These are phyloP conservation scores for Penicillium sp. DNA, from an alignment of 2,329 filamentous ascomycete species.

Conservation along the genomic window DNA sequence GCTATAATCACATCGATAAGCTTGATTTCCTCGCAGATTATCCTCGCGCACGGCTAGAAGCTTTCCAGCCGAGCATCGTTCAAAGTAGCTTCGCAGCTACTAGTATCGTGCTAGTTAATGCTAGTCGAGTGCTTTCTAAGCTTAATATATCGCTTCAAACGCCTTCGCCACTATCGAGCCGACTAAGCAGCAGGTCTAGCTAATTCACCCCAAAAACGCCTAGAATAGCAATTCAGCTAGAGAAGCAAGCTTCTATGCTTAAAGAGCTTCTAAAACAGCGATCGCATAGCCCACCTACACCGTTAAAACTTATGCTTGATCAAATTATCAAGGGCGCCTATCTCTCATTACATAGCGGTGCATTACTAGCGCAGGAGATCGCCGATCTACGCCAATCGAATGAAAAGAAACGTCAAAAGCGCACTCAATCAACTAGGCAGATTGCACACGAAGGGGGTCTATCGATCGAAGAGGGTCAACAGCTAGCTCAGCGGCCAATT, in stretches of 20 bases:
- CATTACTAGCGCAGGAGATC: conserved; percentile 2
- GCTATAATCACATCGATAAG: conserved; percentile 7
- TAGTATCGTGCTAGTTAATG: not conserved
- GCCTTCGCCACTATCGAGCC: not conserved
- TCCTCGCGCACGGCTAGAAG: not conserved
- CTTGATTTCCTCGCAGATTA: too few species aligned
- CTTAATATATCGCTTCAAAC: conserved; percentile 4
- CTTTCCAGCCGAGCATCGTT: not conserved
- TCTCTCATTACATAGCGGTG: not conserved
- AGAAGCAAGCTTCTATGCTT: not conserved
- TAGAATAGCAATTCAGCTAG: not conserved
- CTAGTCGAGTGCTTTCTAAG: not conserved
- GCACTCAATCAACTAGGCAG: conserved; percentile 1
- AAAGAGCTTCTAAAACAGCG: conserved; percentile 1
- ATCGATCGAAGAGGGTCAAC: conserved; percentile 5
- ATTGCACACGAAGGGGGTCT: conserved; percentile 1
- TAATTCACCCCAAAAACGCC: conserved; percentile 5
- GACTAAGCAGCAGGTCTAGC: conserved; percentile 3
- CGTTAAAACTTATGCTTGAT: not conserved
- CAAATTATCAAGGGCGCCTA: conserved; percentile 3
- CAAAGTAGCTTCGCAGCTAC: not conserved
- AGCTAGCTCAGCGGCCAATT: conserved; percentile 1
- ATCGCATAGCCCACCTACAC: not conserved
- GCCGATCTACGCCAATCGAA: not conserved
- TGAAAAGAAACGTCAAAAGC: conserved; percentile 4